A percentile compares a stretch with the other conserved stretches of the same genome.
Conservation (phyloP, 73 alveolate species). For the Uronychia setigera region DNA sequence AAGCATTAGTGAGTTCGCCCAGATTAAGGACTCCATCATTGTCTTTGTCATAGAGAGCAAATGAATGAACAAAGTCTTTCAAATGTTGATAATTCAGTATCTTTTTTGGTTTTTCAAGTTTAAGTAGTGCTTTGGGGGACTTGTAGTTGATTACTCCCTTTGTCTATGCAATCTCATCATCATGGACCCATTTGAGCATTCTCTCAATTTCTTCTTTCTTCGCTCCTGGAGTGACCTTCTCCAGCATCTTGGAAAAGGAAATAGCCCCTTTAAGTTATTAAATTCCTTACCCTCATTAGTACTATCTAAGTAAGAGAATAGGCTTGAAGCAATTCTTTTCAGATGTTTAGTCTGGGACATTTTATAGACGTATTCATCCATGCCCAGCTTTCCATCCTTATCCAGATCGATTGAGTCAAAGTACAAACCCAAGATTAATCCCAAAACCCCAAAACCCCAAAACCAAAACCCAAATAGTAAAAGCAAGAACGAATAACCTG, state of each 20-base stretch:
- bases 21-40: slow-evolving; percentile 8
- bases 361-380: not conserved
- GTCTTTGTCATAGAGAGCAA: slow-evolving; percentile 9
- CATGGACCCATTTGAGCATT: slow-evolving; percentile 66
- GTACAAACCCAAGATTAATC: too few relatives aligned
- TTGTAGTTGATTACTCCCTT: slow-evolving; percentile 40
- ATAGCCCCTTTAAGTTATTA: not conserved
- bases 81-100: not conserved
- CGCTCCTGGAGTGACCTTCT: slow-evolving; percentile 62
- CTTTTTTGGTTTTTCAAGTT: not conserved
- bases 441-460: too few relatives aligned
- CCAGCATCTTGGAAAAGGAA: slow-evolving; percentile 44
- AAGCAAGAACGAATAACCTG: too few relatives aligned
- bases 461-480: too few relatives aligned
- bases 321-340: not conserved
- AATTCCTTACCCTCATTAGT: not conserved
- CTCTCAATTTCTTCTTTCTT: slow-evolving; percentile 39
- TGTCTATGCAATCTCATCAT: slow-evolving; percentile 44
- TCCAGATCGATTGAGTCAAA: slow-evolving; percentile 23
- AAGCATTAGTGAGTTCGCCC: not conserved
- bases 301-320: not conserved
- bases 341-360: not conserved
- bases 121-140: slow-evolving; percentile 24
- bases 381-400: slow-evolving; percentile 32
- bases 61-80: not conserved